These are phyloP conservation scores for Backusella tuberculispora DNA, from an alignment of 192 early-diverging fungal species.

Conservation along the genomic window DNA sequence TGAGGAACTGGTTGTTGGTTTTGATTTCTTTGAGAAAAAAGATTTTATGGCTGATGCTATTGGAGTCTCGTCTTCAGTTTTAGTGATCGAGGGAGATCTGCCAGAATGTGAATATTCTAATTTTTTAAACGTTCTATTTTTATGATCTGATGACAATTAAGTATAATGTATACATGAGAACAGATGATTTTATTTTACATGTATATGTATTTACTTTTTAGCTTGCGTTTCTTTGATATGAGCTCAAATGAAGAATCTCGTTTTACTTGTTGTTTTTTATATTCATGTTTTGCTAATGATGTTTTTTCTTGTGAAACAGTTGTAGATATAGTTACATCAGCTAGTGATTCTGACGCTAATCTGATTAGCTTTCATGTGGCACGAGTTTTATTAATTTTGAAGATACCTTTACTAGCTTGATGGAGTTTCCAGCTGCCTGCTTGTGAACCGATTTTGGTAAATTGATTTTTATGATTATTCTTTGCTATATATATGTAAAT, in stretches of 20 bases:
- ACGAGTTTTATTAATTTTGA: neutral
- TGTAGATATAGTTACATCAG: neutral
- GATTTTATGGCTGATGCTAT: neutral
- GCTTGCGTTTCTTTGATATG: neutral
- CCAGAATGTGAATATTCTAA: neutral
- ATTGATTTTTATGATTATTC: neutral
- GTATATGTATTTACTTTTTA: conserved; percentile 1
- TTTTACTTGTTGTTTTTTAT: neutral
- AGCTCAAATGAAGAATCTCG: neutral
- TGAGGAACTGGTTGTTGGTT: neutral
- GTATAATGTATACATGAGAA: neutral
- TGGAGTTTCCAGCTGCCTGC: neutral
- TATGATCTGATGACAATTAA: neutral
- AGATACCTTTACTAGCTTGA: conserved; percentile 2
- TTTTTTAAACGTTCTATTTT: neutral
- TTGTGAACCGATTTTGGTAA: neutral
- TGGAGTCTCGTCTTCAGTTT: neutral
- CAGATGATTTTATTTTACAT: neutral
- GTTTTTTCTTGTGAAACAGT: conserved; percentile 1
- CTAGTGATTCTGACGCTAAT: neutral
- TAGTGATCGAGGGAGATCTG: neutral
- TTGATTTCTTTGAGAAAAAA: neutral
- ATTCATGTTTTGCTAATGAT: neutral
- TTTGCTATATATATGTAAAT: neutral
- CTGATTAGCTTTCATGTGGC: neutral